These are phyloP conservation scores for Pezizomycotina sp. DNA, from an alignment of 2,329 filamentous ascomycete genomes.

Conservation along the genomic window DNA sequence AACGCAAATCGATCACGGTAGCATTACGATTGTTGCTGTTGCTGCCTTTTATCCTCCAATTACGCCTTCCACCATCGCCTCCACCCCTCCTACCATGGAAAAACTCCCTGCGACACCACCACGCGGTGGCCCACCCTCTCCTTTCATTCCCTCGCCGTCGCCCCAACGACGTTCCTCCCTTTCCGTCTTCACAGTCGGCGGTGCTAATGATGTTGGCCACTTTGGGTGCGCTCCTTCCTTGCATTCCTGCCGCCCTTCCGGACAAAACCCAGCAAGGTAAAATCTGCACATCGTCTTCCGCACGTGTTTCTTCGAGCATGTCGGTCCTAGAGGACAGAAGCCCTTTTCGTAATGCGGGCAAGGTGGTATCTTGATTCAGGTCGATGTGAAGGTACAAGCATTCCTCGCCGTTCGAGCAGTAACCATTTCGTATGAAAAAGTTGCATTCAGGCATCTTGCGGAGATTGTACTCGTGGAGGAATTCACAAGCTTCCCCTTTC, in stretches of 20 bases:
- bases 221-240: constrained; percentile 66
- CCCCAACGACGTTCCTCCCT: too few species aligned
- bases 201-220: constrained; percentile 49
- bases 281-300: constrained; percentile 64
- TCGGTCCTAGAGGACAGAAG: constrained; percentile 79
- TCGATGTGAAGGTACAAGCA: constrained; percentile 87
- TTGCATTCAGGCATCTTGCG: constrained; percentile 98
- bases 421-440: constrained; percentile 82
- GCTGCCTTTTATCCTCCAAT: too few species aligned
- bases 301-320: constrained; percentile 78
- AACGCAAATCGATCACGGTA: too few species aligned
- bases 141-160: too few species aligned
- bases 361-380: constrained; percentile 58
- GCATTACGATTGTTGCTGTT: too few species aligned
- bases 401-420: constrained; percentile 93
- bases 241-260: constrained; percentile 56
- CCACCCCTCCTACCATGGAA: too few species aligned
- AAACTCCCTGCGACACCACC: too few species aligned
- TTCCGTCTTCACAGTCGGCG: constrained; percentile 53
- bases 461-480: constrained; percentile 95
- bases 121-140: too few species aligned
- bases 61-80: too few species aligned
- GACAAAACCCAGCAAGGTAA: constrained; percentile 89
- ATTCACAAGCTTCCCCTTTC: constrained; percentile 92
- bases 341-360: constrained; percentile 88